Percentiles rank a stretch among this genome's conserved stretches.
Conservation (phyloP, 352 stramenopile genomes). For the Globisporangium echinulatum region DNA sequence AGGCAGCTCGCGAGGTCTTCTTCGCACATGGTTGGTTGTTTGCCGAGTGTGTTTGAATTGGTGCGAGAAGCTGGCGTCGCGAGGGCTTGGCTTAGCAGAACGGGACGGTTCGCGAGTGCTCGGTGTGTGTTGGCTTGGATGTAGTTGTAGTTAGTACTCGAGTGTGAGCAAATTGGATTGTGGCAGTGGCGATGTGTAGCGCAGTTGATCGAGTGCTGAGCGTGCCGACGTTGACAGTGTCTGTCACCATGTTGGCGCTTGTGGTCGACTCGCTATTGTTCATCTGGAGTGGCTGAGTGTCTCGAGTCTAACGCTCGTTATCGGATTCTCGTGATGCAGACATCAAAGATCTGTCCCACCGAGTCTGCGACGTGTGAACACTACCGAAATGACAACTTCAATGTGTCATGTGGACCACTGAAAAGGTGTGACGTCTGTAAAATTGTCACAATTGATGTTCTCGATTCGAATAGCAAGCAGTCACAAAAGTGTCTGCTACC, state of each 20-base stretch:
- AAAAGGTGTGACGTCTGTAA: background rate
- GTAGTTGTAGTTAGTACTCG: background rate
- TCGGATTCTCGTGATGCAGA: too few species aligned
- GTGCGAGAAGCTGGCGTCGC: too few species aligned
- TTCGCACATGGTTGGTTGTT: constrained; percentile 14
- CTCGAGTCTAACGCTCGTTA: too few species aligned
- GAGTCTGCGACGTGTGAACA: constrained; percentile 17
- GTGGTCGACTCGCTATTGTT: too few species aligned
- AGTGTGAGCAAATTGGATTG: constrained; percentile 1
- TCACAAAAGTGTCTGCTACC: too few species aligned
- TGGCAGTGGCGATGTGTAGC: background rate
- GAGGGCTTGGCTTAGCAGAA: background rate
- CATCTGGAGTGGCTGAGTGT: too few species aligned
- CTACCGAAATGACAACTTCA: constrained; percentile 8
- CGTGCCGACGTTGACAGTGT: background rate
- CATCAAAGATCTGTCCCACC: constrained; percentile 1
- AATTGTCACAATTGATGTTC: too few species aligned
- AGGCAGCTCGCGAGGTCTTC: constrained; percentile 10
- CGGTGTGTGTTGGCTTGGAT: background rate
- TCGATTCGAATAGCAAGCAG: too few species aligned
- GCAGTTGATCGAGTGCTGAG: too few species aligned
- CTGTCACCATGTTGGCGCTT: too few species aligned
- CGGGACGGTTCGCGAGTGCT: background rate
- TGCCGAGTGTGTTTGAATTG: too few species aligned
- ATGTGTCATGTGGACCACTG: background rate